Base-by-base conservation (phyloP, 2,329 filamentous ascomycete genomes). In the Phialophora expanda region DNA sequence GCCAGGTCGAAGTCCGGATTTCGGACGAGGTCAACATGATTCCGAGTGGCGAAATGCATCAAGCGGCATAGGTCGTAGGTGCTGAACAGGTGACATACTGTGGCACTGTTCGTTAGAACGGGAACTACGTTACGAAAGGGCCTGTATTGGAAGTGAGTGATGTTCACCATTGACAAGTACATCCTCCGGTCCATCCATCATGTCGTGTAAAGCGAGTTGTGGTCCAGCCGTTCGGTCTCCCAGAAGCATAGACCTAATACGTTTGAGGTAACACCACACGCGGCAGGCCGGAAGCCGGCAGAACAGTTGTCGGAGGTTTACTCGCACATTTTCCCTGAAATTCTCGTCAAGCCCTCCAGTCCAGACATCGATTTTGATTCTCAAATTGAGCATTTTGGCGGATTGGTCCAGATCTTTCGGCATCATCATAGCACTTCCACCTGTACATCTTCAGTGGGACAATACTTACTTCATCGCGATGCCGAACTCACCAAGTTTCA, bases 291-390 rank as follows among this genome's bases (percentile, higher is more conserved):
- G 50, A 54, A 54, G 22, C 14, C 30, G 20, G 24, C 22, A 54
- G 26, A 30, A 54, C 20, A 54, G 50, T 4, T 54, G 2, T 54
- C 22, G 4, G 3, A 54, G 50, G 24, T 54, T 26, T n/a, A 8
- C 24, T 9, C 50, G 50, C 5, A 54, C 50, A 14, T 54, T 54
- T 24, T 26, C 50, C 26, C 50, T 54, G 50, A 54, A 54, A 12
- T 12, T 14, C 22, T 54, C 50, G 24, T 54, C 50, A 54, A 54
- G 50, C 12, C 50, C 48, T 51, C 26, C 6, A 24, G 48, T 51
- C 48, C 48, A 51, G 48, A 51, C 48, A 20, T 51, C 22, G 48
- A 51, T 51, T 24, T 51, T 51, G 48, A 51, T 51, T 51, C 48
- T n/a, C 48, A 51, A 22, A 2, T 51, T 51, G 17, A 51, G n/a